A percentile compares a stretch with the other conserved stretches of the same genome.
These are phyloP conservation scores for Collybia sordida DNA, from an alignment of 768 basidiomycete species.

Conservation along the genomic window DNA sequence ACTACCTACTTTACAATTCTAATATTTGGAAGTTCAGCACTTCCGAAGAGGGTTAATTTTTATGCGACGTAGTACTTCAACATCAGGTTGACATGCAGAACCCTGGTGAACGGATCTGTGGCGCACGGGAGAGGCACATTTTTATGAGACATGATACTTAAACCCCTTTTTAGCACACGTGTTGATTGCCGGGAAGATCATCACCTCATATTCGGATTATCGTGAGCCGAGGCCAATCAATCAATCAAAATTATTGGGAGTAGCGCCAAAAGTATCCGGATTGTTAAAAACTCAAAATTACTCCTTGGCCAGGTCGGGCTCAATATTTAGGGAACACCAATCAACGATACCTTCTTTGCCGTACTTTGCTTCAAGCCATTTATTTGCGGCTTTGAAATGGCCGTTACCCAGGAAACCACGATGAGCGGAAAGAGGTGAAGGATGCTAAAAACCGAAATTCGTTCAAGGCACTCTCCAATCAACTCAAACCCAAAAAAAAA, in stretches of 20 bases:
- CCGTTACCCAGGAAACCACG: slow-evolving; percentile 86
- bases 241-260: slow-evolving; percentile 4
- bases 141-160: slow-evolving; percentile 3
- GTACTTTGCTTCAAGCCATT: slow-evolving; percentile 82
- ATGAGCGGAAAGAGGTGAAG: slow-evolving; percentile 76
- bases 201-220: not conserved
- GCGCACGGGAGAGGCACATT: too few species aligned
- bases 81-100: slow-evolving; percentile 1
- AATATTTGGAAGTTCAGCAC: too few species aligned
- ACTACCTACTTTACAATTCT: not conserved
- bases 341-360: slow-evolving; percentile 70
- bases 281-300: slow-evolving; percentile 13
- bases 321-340: slow-evolving; percentile 51
- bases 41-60: not conserved
- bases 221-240: slow-evolving; percentile 7
- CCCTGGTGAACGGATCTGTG: too few species aligned
- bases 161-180: slow-evolving; percentile 5
- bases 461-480: slow-evolving; percentile 9
- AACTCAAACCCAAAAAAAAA: slow-evolving; percentile 9
- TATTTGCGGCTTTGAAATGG: slow-evolving; percentile 85
- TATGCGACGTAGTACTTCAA: not conserved
- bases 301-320: slow-evolving; percentile 3
- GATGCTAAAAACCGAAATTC: slow-evolving; percentile 56
- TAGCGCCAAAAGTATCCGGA: not conserved
- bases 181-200: slow-evolving; percentile 5